Evolutionary conservation across 2,329 filamentous ascomycete species (phyloP).

Genomic region (Mollisia scopiformis): DNA sequence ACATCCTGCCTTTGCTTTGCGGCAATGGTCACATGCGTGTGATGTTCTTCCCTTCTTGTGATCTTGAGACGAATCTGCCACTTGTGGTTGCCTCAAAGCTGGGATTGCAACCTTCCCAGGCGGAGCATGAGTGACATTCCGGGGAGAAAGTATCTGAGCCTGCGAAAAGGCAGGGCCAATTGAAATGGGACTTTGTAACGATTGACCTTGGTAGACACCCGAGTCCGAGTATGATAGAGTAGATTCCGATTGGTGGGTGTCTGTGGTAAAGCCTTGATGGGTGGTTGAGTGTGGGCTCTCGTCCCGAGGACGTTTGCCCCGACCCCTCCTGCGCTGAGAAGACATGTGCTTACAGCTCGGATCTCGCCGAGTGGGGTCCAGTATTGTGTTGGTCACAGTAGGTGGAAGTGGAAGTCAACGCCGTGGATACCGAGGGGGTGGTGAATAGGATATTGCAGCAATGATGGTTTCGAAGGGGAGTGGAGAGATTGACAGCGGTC

Average conservation of each 20-base stretch:
- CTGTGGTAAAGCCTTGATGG: not conserved
- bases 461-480: not conserved
- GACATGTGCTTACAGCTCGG: no score
- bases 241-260: not conserved
- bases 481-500: not conserved
- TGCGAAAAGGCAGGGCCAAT: not conserved
- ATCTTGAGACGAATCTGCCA: conserved; percentile 8
- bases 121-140: not conserved
- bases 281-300: not conserved
- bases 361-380: no score
- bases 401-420: no score
- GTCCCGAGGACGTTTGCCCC: conserved; percentile 11
- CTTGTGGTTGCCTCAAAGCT: conserved; percentile 15
- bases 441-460: not conserved
- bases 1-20: conserved; percentile 41
- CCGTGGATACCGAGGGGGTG: no score
- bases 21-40: conserved; percentile 40
- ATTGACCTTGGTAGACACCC: not conserved
- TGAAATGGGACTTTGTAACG: not conserved
- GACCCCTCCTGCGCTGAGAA: conserved; percentile 8
- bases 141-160: not conserved
- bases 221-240: not conserved
- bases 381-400: no score
- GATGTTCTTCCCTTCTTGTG: conserved; percentile 28
- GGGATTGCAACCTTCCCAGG: conserved; percentile 31